Conservation (phyloP, 441 rosid genomes). For the Populus tomentosa region DNA sequence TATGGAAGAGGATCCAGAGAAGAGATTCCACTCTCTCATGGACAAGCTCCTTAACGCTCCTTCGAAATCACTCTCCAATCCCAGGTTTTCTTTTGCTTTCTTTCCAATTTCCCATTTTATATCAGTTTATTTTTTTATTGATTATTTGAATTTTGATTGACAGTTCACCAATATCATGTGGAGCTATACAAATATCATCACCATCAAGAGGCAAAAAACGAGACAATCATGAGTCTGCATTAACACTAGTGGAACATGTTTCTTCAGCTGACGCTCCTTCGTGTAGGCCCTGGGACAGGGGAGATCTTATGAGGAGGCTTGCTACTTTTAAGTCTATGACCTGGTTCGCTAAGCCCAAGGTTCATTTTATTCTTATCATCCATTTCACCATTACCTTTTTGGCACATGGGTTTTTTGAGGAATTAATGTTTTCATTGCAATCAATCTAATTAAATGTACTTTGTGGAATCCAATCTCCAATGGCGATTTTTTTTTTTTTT, state of each 20-base stretch:
- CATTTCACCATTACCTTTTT: not conserved
- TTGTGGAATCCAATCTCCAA: too few species aligned
- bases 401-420: not conserved
- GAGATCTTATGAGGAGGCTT: conserved; percentile 79
- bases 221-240: conserved; percentile 42
- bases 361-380: conserved; percentile 13
- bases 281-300: conserved; percentile 93
- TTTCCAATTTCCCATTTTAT: not conserved
- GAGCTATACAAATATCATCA: too few species aligned
- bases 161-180: too few species aligned
- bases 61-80: not conserved
- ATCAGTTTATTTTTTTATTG: not conserved
- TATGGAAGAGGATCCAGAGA: conserved; percentile 23
- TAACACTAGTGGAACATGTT: conserved; percentile 43
- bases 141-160: too few species aligned
- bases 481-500: too few species aligned
- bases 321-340: conserved; percentile 96
- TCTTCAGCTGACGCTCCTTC: conserved; percentile 31
- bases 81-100: conserved; percentile 2
- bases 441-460: too few species aligned
- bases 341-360: conserved; percentile 96
- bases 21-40: conserved; percentile 24
- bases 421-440: not conserved
- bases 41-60: conserved; percentile 22
- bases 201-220: conserved; percentile 52